A percentile compares a stretch with the other conserved stretches of the same genome.
These are phyloP conservation scores for Trichoderma brevicompactum DNA, from an alignment of 2,329 filamentous ascomycete genomes.

Conservation along the genomic window DNA sequence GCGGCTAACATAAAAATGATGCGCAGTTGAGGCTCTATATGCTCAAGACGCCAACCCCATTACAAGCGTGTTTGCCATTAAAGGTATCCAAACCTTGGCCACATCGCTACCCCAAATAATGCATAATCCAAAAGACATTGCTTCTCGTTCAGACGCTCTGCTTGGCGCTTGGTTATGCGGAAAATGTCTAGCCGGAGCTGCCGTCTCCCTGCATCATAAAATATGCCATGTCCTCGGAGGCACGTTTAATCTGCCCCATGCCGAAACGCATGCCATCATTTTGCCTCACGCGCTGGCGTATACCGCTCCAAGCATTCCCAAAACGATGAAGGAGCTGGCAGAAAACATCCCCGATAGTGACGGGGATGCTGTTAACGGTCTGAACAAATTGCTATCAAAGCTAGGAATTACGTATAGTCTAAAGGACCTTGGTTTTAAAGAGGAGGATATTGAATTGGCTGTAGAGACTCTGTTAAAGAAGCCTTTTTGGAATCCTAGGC, in stretches of 20 bases:
- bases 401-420: slow-evolving; percentile 57
- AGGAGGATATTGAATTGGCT: slow-evolving; percentile 63
- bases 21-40: slow-evolving; percentile 64
- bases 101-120: slow-evolving; percentile 58
- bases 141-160: slow-evolving; percentile 45
- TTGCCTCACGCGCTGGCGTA: slow-evolving; percentile 67
- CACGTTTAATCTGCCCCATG: slow-evolving; percentile 66
- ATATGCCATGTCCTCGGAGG: slow-evolving; percentile 69
- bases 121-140: slow-evolving; percentile 41
- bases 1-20: not conserved
- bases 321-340: slow-evolving; percentile 57
- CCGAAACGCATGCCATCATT: slow-evolving; percentile 67
- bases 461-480: slow-evolving; percentile 62
- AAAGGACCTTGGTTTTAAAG: slow-evolving; percentile 62
- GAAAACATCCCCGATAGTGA: slow-evolving; percentile 59
- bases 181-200: slow-evolving; percentile 61
- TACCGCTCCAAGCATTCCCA: slow-evolving; percentile 59
- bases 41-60: slow-evolving; percentile 65
- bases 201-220: slow-evolving; percentile 70
- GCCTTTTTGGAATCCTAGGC: slow-evolving; percentile 63
- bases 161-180: slow-evolving; percentile 70
- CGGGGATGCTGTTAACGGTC: slow-evolving; percentile 60
- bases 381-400: slow-evolving; percentile 60
- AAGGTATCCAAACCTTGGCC: slow-evolving; percentile 60
- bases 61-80: slow-evolving; percentile 60